phyloP scores from a whole-genome alignment of 306 rosid species.

The Cucumis melo region DNA sequence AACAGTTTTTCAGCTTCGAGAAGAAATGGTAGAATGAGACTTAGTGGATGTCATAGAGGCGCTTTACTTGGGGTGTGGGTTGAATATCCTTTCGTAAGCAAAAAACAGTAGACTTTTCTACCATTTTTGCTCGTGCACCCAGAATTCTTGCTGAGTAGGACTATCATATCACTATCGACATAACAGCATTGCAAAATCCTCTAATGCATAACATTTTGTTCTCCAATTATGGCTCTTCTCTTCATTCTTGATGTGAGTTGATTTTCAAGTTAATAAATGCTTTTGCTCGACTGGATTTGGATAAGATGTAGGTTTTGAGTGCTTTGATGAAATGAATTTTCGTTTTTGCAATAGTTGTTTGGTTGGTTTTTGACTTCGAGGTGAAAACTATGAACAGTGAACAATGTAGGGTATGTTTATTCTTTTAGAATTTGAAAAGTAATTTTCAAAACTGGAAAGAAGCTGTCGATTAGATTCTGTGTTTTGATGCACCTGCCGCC shows the following conservation, averaged over 20 bases:
- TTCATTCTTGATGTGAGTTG: slow-evolving; percentile 80
- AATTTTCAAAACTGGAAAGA: neutral
- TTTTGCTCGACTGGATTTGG: neutral
- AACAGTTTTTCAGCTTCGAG: too few relatives aligned
- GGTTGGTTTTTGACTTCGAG: neutral
- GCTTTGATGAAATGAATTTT: neutral
- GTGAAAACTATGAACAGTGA: neutral
- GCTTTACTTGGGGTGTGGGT: too few relatives aligned
- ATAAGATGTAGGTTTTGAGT: neutral
- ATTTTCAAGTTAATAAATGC: neutral
- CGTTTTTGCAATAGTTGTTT: neutral
- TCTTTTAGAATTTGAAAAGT: neutral
- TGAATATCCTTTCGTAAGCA: too few relatives aligned
- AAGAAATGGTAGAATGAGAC: too few relatives aligned
- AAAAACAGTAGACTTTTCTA: too few relatives aligned
- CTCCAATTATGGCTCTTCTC: slow-evolving; percentile 93
- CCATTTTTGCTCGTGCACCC: too few relatives aligned
- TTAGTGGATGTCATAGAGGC: too few relatives aligned
- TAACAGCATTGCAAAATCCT: too few relatives aligned
- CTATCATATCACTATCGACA: too few relatives aligned
- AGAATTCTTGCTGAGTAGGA: too few relatives aligned
- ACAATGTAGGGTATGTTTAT: neutral
- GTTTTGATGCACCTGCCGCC: neutral
- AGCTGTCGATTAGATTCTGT: neutral
- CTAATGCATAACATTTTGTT: too few relatives aligned